Evolutionary conservation across 2,329 filamentous ascomycete species (phyloP).

Genomic region (Cyclaneusma minus): DNA sequence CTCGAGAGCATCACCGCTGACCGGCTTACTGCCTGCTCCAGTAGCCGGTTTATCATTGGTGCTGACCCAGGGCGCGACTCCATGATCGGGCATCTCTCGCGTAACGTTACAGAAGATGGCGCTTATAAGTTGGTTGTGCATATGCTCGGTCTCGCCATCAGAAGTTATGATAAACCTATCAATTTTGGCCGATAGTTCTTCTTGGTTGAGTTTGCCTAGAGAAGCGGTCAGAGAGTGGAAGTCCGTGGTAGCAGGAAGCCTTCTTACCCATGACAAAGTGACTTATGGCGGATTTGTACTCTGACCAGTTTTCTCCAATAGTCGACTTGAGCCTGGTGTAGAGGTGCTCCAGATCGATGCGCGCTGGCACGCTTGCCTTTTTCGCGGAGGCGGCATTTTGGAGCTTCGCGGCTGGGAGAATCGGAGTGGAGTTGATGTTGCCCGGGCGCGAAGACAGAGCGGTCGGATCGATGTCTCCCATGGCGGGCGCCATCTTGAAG

Average conservation of each 20-base stretch:
- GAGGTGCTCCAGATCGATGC: slow-evolving; percentile 51
- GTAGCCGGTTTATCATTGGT: slow-evolving; percentile 51
- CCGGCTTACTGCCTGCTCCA: slow-evolving; percentile 40
- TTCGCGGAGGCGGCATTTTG: too few relatives aligned
- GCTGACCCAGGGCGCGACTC: slow-evolving; percentile 55
- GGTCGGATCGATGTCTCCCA: too few relatives aligned
- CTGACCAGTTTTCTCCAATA: slow-evolving; percentile 47
- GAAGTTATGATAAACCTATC: slow-evolving; percentile 41
- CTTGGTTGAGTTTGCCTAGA: slow-evolving; percentile 46
- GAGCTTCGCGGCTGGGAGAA: too few relatives aligned
- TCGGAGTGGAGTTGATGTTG: too few relatives aligned
- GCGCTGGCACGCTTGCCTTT: slow-evolving; percentile 36
- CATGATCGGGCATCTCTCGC: slow-evolving; percentile 50
- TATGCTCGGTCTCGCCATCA: slow-evolving; percentile 37
- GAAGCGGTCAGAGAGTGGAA: slow-evolving; percentile 1
- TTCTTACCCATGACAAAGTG: slow-evolving; percentile 46
- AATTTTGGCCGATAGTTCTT: slow-evolving; percentile 41
- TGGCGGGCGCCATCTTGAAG: too few relatives aligned
- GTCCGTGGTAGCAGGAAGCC: slow-evolving; percentile 16
- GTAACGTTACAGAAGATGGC: slow-evolving; percentile 56
- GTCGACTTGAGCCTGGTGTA: slow-evolving; percentile 45
- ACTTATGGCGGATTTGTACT: slow-evolving; percentile 46
- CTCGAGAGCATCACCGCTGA: slow-evolving; percentile 50
- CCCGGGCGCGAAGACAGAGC: too few relatives aligned
- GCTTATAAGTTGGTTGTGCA: slow-evolving; percentile 53